Conservation (phyloP, 495 filamentous ascomycete species). For the Aspergillus diversus region DNA sequence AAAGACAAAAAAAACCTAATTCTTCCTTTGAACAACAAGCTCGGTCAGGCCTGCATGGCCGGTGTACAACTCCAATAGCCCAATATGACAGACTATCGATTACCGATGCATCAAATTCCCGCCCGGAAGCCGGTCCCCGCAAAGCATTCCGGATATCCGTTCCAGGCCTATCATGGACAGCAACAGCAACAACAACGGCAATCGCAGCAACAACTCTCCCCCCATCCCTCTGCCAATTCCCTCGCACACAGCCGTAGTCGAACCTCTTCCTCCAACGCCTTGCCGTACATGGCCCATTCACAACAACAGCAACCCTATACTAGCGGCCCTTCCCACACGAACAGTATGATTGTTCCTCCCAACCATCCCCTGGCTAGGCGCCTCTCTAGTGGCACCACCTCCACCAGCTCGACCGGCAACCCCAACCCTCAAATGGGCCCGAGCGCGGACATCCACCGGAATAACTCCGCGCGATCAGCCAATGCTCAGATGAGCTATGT, state of each 20-base stretch:
- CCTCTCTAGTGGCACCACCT: constrained; percentile 75
- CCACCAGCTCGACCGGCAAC: constrained; percentile 61
- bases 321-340: constrained; percentile 31
- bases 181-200: constrained; percentile 23
- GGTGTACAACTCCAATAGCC: constrained; percentile 33
- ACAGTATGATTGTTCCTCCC: constrained; percentile 36
- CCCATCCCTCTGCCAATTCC: constrained; percentile 34
- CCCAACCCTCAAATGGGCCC: constrained; percentile 34
- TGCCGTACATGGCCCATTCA: constrained; percentile 46
- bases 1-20: background rate
- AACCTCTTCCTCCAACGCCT: constrained; percentile 63
- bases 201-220: constrained; percentile 30
- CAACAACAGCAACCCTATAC: constrained; percentile 38
- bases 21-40: background rate
- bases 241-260: constrained; percentile 56
- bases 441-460: constrained; percentile 69
- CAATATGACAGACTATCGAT: constrained; percentile 50
- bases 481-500: constrained; percentile 77
- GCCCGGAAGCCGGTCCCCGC: constrained; percentile 40
- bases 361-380: constrained; percentile 57
- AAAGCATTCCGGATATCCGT: constrained; percentile 33
- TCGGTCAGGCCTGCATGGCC: constrained; percentile 32
- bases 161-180: constrained; percentile 39
- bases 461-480: constrained; percentile 66
- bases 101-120: constrained; percentile 44